Evolutionary conservation across 129 eudicot species (phyloP), one percentile per base, ranked within the genome.

Genomic region (Lactuca sativa): DNA sequence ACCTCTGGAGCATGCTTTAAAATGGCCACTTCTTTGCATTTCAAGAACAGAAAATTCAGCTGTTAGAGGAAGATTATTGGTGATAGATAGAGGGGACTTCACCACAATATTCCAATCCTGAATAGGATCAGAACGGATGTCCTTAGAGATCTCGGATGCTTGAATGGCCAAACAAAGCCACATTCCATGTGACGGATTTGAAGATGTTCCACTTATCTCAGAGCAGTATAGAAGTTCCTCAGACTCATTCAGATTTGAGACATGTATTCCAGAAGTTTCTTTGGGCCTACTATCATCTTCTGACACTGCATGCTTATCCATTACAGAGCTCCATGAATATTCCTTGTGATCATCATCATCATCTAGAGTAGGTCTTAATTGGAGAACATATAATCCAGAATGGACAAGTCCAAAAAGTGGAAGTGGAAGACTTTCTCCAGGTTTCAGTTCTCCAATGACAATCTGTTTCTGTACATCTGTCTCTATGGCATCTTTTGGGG

Each of bases 1-100:
- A 47, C 98, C 98, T 83, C 95, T 85, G 52, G 87, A 81, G 77
- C 95, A 77, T 56, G 81, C 82, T 74, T 69, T 36, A 80, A 86
- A 92, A 81, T 89, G 92, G 63, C 98, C 95, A 78, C 66, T 77
- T 54, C 85, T 44, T 80, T 89, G 98, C 96, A 86, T 89, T 81
- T 92, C 95, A 61, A 92, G 88, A 75, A 92, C 92, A 44, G 98
- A 85, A 79, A 47, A 89, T 74, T 92, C 98, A 56, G 96, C 86
- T 9, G 66, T 43, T 52, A 92, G 75, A 36, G 98, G 98, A 77
- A 92, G 96, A 62, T 83, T 85, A 72, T 92, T 89, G 74, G 92
- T 72, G 73, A 92, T 75, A 34, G 91, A 81, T 15, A 92, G 56
- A 9, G 96, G 98, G 44, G 92, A 71, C 55, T 80, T 92, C 25